A percentile compares a stretch with the other conserved stretches of the same genome.
Conservation (phyloP, 139 green algal genomes). For the Volvox africanus region DNA sequence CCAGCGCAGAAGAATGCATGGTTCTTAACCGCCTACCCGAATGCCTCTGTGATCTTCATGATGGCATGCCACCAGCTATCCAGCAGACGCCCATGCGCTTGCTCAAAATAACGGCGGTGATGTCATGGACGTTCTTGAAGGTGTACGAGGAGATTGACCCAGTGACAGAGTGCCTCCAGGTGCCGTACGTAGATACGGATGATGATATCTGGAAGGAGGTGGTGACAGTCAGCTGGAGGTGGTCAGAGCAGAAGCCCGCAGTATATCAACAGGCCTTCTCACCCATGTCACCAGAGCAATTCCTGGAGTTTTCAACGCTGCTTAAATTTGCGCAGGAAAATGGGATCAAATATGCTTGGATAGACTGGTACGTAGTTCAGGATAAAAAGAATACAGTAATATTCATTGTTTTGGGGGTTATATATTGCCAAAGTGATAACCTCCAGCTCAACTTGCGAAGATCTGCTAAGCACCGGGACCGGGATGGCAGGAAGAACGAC, state of each 20-base stretch:
- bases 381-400: too few relatives aligned
- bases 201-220: not conserved
- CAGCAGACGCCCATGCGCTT: conserved; percentile 14
- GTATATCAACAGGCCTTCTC: not conserved
- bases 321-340: not conserved
- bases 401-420: too few relatives aligned
- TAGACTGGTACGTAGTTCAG: conserved; percentile 18
- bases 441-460: too few relatives aligned
- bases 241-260: not conserved
- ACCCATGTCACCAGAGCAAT: conserved; percentile 6
- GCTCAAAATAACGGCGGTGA: conserved; percentile 7
- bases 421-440: too few relatives aligned
- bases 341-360: not conserved
- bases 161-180: not conserved
- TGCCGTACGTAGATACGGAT: not conserved
- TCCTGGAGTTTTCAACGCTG: not conserved
- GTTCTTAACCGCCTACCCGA: conserved; percentile 6
- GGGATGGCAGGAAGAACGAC: too few relatives aligned
- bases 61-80: conserved; percentile 13
- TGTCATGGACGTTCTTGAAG: not conserved
- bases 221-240: conserved; percentile 15
- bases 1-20: not conserved
- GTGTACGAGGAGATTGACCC: conserved; percentile 36
- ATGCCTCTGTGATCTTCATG: conserved; percentile 7
- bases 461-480: too few relatives aligned